Evolutionary conservation across 306 rosid species (phyloP).

Genomic region (Rosa persica): DNA sequence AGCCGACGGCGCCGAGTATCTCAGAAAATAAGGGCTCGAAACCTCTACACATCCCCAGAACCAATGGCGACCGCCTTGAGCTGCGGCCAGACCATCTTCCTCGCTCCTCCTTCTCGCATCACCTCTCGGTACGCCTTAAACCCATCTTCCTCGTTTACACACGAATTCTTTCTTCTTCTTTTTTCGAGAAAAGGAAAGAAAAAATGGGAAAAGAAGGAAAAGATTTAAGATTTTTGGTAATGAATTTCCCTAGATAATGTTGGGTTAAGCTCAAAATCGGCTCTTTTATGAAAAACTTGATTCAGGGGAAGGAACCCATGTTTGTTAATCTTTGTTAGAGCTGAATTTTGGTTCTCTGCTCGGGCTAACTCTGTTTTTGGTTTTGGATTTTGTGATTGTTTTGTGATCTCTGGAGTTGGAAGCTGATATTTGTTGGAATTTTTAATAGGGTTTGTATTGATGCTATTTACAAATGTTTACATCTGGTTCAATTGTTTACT

Average conservation of each 20-base stretch:
- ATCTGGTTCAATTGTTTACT: background rate
- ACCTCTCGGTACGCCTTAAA: constrained; percentile 4
- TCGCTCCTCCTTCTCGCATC: background rate
- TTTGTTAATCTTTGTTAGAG: background rate
- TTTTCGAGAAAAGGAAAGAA: no score
- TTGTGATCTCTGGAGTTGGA: background rate
- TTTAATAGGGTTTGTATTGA: background rate
- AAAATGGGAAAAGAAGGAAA: background rate
- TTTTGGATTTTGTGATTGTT: background rate
- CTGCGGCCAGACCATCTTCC: constrained; percentile 1
- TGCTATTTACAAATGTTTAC: background rate
- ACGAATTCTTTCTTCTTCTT: background rate
- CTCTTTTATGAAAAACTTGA: background rate
- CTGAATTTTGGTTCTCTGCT: background rate
- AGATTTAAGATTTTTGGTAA: background rate
- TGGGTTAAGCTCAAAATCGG: background rate
- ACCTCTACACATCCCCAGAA: background rate
- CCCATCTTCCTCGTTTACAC: background rate
- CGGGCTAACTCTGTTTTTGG: background rate
- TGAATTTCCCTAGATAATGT: background rate
- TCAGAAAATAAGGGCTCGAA: background rate
- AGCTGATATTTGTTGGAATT: background rate
- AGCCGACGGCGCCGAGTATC: constrained; percentile 5
- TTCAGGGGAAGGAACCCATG: background rate
- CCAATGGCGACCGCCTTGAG: constrained; percentile 20